Evolutionary conservation across 75 land plant genomes (phyloP), one percentile per base, ranked within the genome.

Genomic region (Selaginella tamariscina): DNA sequence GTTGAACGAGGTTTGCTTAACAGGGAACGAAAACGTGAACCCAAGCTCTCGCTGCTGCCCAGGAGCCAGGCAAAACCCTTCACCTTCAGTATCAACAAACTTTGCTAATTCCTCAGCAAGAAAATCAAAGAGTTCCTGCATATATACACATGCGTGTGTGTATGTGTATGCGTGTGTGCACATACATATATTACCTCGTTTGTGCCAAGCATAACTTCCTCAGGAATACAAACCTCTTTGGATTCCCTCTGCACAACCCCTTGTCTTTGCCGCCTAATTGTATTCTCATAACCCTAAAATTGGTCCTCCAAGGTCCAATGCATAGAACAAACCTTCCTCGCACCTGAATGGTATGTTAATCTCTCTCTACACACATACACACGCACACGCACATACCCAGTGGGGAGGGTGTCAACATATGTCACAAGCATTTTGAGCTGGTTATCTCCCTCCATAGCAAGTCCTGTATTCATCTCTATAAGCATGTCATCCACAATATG

Each of bases 391-490:
- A 11, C 65, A 20, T 81, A 86, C 91, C 96, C 96, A 33, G 88
- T 81, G 8, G 96, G 96, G 31, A 90, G 78, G 59, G 77, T 80
- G 73, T 85, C 88, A 23, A 88, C 86, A 67, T 81, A 90, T 69
- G 83, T 83, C 56, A 88, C 81, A 26, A 90, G 71, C 96, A 90
- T 90, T 77, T 85, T 90, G 66, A 90, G 83, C 75, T 80, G 83
- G 75, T 86, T 90, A 11, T 84, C 92, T n/a, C 80, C 86, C 66
- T 90, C 92, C 11, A 84, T 82, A 0, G 83, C 91, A 20, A 90
- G 80, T 1, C 96, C 96, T 5, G 88, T 86, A 32, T 88, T 83
- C 96, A 90, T 90, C 72, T 90, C 96, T 21, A 80, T 82, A 2
- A 79, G 67, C 79, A 90, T 78, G 13, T 85, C 92, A 39, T 90